Base-by-base conservation (phyloP, 352 stramenopile species). In the Phytophthora agathidicida region DNA sequence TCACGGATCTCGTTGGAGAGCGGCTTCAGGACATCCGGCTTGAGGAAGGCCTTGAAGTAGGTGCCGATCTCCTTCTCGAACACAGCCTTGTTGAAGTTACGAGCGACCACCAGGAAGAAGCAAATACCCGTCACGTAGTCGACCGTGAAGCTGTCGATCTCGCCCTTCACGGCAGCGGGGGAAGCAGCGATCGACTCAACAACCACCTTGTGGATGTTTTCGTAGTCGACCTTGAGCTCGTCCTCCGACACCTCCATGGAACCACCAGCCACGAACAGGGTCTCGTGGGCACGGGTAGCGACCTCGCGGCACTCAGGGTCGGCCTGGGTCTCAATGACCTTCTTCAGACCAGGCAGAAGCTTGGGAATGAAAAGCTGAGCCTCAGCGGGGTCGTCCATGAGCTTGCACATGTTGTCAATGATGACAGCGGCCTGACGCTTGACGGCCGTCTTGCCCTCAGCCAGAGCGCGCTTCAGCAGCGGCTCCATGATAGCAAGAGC, bases 391-490 rank as follows among this genome's bases (percentile, higher is more conserved):
- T 99, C 96, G 73, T 99, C 96, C 62, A 99, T 98, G 33, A 99
- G 86, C 88, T 99, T 99, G 77, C 90, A 98, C 96, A 99, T 98
- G 84, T 99, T 99, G 86, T 99, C 95, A 74, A 99, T 99, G 65
- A 99, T 99, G 60, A 99, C 96, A 63, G 96, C 94, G 43, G 92
- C 94, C 81, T 99, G 96, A 88, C 97, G 94, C 81, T 99, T 98
- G 26, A 98, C 97, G 13, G 96, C 88, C 3, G 86, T 99, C 78
- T 97, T 96, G 43, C 97, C 96, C 68, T 99, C 96, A 50, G 96
- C 92, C 42, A 99, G 73, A 47, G 96, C 96, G 79, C 96, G 96
- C 68, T 98, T 83, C 24, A 99, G 83, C 35, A 99, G 82, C 35
- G 97, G 97, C 64, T 99, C 96, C 86, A 98, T 98, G 68, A 99